Evolutionary conservation across 106 monocot genomes (phyloP), one percentile per base, ranked within the genome.

Genomic region (Dendrobium huoshanense): DNA sequence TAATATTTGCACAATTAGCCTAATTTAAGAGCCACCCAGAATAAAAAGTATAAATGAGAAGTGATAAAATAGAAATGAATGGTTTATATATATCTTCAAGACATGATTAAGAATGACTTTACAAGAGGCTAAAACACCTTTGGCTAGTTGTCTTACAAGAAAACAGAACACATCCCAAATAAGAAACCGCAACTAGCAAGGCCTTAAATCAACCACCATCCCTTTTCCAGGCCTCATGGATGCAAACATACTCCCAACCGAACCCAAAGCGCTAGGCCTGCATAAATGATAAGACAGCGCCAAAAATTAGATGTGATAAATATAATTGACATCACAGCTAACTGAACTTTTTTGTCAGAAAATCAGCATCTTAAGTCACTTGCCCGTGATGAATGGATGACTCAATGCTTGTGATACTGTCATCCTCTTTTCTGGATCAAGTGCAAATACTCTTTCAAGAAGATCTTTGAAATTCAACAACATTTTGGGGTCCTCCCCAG

Each of bases 321-420:
- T 58, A 85, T 85, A 85, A 80, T 82, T 64, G 85, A 85, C 56
- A 86, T 79, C 77, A 87, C 84, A 92, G 77, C 73, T 95, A 88
- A 88, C 49, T 80, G 29, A 83, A 85, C 85, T 77, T 49, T 78
- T 81, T 48, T 79, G 77, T 90, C 86, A 87, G 86, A 84, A 92
- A 87, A 87, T 88, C 86, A 90, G 82, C 90, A 92, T 88, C 88
- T 83, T 85, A 87, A 64, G 88, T 97, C 95, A 98, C 95, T 98
- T 98, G 94, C 98, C 92, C 85, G 98, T 95, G 87, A 98, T 98
- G 84, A 98, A 98, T 68, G 98, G 91, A 86, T 98, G 98, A 82
- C 83, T 91, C 81, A 98, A 80, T 80, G 98, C 98, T 82, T 98
- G 98, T 88, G 90, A 91, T 55, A 98, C 91, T 54, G 98, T 95